Conservation (phyloP, 129 eudicot genomes). For the Flaveria linearis region DNA sequence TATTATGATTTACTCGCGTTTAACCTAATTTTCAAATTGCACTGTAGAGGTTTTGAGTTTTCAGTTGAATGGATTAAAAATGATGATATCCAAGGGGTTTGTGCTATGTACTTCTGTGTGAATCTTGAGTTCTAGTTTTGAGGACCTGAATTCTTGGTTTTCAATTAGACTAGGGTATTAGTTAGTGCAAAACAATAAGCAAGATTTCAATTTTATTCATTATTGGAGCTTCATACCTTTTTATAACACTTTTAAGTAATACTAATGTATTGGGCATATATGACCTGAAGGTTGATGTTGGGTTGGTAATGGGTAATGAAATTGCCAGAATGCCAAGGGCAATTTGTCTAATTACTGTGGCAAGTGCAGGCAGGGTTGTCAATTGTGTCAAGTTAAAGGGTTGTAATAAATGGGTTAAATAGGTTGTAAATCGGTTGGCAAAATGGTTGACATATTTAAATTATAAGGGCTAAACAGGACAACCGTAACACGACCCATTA, state of each 20-base stretch:
- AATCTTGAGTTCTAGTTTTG: background rate
- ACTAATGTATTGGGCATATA: too few species aligned
- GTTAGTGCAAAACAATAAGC: background rate
- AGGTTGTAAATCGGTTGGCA: too few species aligned
- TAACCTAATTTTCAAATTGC: background rate
- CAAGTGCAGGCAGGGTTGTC: background rate
- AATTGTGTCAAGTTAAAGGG: too few species aligned
- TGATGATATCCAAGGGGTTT: background rate
- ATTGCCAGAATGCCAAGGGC: background rate
- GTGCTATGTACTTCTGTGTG: background rate
- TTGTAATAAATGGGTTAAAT: too few species aligned
- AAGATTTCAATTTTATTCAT: too few species aligned
- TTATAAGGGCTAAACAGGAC: too few species aligned
- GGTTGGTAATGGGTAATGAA: background rate
- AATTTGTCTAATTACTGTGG: background rate
- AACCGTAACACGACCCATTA: too few species aligned
- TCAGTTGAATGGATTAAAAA: background rate
- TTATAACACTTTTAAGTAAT: background rate
- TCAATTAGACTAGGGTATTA: background rate
- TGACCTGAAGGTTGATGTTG: background rate
- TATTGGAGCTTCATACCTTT: background rate
- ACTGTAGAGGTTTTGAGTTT: too few species aligned
- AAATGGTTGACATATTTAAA: too few species aligned
- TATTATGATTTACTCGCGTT: background rate
- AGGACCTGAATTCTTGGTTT: background rate